Base-by-base conservation (phyloP, 2,329 filamentous ascomycete species). In the Aspergillus unguis region DNA sequence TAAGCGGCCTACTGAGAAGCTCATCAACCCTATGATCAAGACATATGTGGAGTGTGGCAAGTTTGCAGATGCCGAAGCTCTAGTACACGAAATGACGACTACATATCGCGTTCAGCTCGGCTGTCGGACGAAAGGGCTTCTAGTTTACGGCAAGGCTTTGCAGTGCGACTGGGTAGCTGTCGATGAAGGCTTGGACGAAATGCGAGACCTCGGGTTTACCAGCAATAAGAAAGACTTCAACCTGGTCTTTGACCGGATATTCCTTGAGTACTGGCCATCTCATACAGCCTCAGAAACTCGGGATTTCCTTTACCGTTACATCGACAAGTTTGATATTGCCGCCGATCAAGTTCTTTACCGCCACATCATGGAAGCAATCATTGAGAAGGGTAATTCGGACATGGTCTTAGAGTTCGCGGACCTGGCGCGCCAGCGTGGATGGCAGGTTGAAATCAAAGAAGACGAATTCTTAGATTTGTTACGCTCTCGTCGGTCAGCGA, bases 21-120 rank as follows among this genome's bases (percentile, higher is more conserved):
- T 76, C 23, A 71, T 74, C 57, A 71, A 71, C 45, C 71, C 73
- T 6, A 57, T 75, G 31, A 46, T 76, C 43, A 69, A 69, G 44
- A 68, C 70, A 31, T 74, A 70, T 51, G 54, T 75, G 35, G 69
- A 72, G 29, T 68, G 67, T 44, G 71, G 71, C 25, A 58, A 64
- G 32, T 52, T 65, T 6, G 64, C 67, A 47, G 68, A 70, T 44
- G 70, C 69, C 8, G 66, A 71, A 50, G 58, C 61, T 11, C 42
- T 75, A 47, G 64, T 71, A 3, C 44, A 67, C n/a, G 63, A 67
- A 3, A 73, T 76, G 67, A 52, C 57, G 9, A 54, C 50, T 2
- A 60, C 60, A 11, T 70, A 71, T 38, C 56, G 58, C 11, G 55
- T 70, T 25, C 55, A 61, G 17, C 64, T 67, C 42, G 64, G 59